Percentiles rank a stretch among this genome's conserved stretches.
Evolutionary conservation across 2,329 filamentous ascomycete genomes (phyloP).

Genomic region (Fusarium pseudonygamai): DNA sequence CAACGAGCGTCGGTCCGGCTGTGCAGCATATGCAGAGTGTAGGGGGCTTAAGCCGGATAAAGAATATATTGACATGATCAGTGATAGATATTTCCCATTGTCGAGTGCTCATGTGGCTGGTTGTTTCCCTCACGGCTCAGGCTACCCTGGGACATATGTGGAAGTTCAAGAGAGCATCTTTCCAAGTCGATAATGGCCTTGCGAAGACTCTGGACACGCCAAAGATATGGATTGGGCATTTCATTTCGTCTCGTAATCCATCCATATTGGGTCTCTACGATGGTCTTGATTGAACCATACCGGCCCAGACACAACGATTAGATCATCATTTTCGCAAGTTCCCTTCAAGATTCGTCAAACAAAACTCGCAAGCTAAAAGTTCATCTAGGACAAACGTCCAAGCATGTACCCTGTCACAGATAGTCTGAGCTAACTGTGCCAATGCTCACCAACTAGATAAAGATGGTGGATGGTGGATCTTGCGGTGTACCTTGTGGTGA

Average conservation of each 20-base stretch:
- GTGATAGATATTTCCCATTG: neutral
- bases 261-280: neutral
- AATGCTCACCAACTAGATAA: constrained; percentile 14
- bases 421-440: constrained; percentile 5
- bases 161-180: constrained; percentile 1
- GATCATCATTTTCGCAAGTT: neutral
- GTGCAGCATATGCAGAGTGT: neutral
- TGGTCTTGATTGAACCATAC: neutral
- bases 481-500: constrained; percentile 18
- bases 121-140: constrained; percentile 3
- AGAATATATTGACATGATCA: neutral
- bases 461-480: constrained; percentile 35
- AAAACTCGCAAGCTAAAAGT: neutral
- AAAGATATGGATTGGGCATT: neutral
- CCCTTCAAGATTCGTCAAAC: neutral
- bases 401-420: constrained; percentile 29
- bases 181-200: neutral
- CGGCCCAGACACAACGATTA: neutral
- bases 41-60: neutral
- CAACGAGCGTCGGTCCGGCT: neutral
- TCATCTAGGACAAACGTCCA: neutral
- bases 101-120: constrained; percentile 5
- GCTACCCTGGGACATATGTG: constrained; percentile 14
- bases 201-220: neutral
- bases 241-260: neutral